Evolutionary conservation across 192 early-diverging fungal genomes (phyloP), one percentile per base, ranked within the genome.

Genomic region (Chytriomyces sp.): DNA sequence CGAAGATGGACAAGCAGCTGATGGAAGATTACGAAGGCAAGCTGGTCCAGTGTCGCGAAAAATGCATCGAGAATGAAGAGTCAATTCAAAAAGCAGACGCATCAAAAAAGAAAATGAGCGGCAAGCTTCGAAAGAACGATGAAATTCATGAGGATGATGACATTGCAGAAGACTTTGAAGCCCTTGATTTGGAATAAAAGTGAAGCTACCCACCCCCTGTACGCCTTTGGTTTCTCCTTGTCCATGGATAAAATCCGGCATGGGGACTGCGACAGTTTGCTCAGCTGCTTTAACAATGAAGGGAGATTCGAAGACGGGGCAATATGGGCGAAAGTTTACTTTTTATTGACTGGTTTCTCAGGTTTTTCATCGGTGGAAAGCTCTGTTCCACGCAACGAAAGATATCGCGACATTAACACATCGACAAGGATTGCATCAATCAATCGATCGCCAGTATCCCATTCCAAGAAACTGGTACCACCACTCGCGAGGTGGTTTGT

Each of bases 11-110:
- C 57, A 96, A 96, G 84, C 70, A 82, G 4, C 20, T 91, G 61
- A 81, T 97, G 28, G 96, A 98, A 50, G 96, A 98, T 68, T 95
- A 92, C 77, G 96, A 95, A 66, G 53, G 76, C 24, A 95, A 92
- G 80, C 84, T 99, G 9, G 84, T 88, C 49, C 89, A 95, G 70
- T 83, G 88, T 20, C 89, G 90, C 23, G 90, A 87, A 60, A 91
- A 89, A 73, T 86, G 89, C 45, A 75, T 88, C 10, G 92, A 91
- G 73, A 90, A 92, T 64, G 85, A 90, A 57, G 80, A 82, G 50
- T 69, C 76, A 7, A 69, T 77, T 23, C 48, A 62, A 11, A 76
- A 67, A 20, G 74, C 72, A 3, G 49, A n/a, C 7, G 13, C 7
- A n/a, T 50, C 35, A 23, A 73, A 73, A 62, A 28, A n/a, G 13